Conservation (phyloP, 176 grass and related monocot genomes). For the Raddia distichophylla region DNA sequence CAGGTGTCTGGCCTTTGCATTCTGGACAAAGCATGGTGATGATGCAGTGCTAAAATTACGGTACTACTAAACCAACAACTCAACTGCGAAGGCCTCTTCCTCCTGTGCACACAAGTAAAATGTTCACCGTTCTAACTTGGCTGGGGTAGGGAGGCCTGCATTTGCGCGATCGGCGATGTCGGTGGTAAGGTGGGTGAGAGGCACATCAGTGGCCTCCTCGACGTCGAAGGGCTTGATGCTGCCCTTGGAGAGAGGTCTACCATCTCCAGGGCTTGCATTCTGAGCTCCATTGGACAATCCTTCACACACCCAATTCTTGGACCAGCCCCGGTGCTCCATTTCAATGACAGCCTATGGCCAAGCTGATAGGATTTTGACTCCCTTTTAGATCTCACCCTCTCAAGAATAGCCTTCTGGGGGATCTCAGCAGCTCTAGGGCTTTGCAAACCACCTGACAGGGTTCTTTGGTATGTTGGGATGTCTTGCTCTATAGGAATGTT, state of each 20-base stretch:
- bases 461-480: constrained; percentile 66
- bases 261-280: constrained; percentile 81
- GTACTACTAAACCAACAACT: background rate
- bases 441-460: constrained; percentile 78
- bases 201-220: constrained; percentile 36
- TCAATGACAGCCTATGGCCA: constrained; percentile 71
- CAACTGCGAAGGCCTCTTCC: background rate
- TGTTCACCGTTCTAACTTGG: constrained; percentile 38
- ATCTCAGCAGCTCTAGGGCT: constrained; percentile 56
- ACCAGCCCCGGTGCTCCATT: constrained; percentile 86
- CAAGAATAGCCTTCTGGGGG: constrained; percentile 62
- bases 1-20: background rate
- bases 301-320: constrained; percentile 92
- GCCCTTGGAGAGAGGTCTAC: constrained; percentile 70
- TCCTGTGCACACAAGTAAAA: background rate
- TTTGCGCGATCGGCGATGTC: background rate
- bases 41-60: background rate
- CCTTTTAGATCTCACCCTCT: constrained; percentile 78
- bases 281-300: constrained; percentile 83
- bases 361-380: constrained; percentile 81
- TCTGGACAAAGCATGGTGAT: background rate
- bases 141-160: constrained; percentile 39
- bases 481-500: constrained; percentile 32
- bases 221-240: constrained; percentile 6
- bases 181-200: constrained; percentile 39